These are phyloP conservation scores for Lactuca saligna DNA, from an alignment of 129 eudicot species.

Conservation along the genomic window DNA sequence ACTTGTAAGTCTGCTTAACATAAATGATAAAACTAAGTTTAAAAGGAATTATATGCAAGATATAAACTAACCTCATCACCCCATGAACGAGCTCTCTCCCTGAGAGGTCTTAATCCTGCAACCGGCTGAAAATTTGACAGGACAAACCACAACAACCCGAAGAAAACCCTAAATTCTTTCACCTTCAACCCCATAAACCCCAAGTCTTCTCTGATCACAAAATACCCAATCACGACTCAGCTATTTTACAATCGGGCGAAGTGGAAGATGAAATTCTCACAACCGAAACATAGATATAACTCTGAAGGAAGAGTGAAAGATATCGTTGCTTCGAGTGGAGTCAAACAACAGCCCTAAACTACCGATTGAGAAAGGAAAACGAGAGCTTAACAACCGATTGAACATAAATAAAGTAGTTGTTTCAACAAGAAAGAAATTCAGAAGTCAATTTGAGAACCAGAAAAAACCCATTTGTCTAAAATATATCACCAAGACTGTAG, in stretches of 20 bases:
- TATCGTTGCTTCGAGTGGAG: conserved; percentile 50
- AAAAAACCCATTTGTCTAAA: conserved; percentile 18
- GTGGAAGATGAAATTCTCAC: conserved; percentile 20
- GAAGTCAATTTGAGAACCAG: conserved; percentile 44
- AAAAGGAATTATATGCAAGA: neutral
- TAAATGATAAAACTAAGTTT: neutral
- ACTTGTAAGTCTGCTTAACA: neutral
- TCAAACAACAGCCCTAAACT: conserved; percentile 37
- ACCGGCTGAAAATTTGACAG: conserved; percentile 39
- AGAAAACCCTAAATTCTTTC: conserved; percentile 32
- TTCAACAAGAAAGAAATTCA: conserved; percentile 26
- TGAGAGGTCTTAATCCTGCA: conserved; percentile 69
- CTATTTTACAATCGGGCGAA: conserved; percentile 26
- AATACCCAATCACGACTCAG: conserved; percentile 14
- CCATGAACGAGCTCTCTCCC: conserved; percentile 74
- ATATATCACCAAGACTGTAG: neutral
- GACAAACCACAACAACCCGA: conserved; percentile 41
- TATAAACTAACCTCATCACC: conserved; percentile 78
- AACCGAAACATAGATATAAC: conserved; percentile 9
- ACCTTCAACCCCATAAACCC: conserved; percentile 34
- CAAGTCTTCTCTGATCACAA: conserved; percentile 1
- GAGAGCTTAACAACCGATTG: conserved; percentile 58
- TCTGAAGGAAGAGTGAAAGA: conserved; percentile 5
- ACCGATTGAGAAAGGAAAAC: conserved; percentile 41
- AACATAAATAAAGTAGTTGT: conserved; percentile 8